Evolutionary conservation across 257 asterid species (phyloP), one percentile per base, ranked within the genome.

Genomic region (Ocimum tenuiflorum): DNA sequence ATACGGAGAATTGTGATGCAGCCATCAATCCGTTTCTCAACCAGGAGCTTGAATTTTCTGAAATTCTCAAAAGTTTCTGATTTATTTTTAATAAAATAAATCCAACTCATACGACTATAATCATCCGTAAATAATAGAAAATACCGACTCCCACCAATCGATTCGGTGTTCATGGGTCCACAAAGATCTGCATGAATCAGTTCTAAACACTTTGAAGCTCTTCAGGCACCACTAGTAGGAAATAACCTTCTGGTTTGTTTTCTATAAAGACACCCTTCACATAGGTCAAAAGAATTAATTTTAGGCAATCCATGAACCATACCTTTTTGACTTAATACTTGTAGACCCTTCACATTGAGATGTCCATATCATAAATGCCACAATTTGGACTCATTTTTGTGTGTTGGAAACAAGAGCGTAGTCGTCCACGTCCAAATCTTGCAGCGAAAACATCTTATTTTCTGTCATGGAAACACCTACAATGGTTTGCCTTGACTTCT

Each of bases 291-390:
- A 0, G 6, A 6, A 14, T 22, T 13, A 39, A 43, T 48, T 20
- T 62, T 54, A 0, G 69, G 63, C 1, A 77, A 7, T 8, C 75
- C 59, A 46, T 48, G 3, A 48, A 62, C 69, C 81, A 67, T 71
- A 47, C 48, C 23, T 67, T 66, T 72, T 19, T 61, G 11, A 41
- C 15, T 14, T 35, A 72, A 27, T 27, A 27, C 4, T 4, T 27
- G 31, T 27, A 27, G 31, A 4, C 31, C 31, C 31, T 27, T 27
- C 31, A 27, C 31, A 27, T 27, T 27, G 31, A 27, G 31, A 27
- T 27, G 31, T 27, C 31, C 31, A 4, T 27, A 27, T 27, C 31
- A 4, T 2, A 27, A 27, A 27, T 27, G 31, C 31, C 31, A 27
- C 31, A 27, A 27, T 27, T 27, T 27, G 4, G 31, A 27, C 31